Conservation (phyloP, 805 yeast genomes). For the Komagataella kurtzmanii region DNA sequence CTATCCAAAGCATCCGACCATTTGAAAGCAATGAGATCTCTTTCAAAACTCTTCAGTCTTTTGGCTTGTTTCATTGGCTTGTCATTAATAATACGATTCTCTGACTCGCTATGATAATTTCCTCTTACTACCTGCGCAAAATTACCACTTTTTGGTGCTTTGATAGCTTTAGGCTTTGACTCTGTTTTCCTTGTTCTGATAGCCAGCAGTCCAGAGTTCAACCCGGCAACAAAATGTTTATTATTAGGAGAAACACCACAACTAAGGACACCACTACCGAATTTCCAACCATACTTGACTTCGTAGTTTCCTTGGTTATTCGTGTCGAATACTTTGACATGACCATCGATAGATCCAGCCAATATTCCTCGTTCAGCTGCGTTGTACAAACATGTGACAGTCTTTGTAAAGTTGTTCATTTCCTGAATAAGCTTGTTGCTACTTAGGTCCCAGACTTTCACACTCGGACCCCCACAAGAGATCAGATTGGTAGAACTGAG, state of each 20-base stretch:
- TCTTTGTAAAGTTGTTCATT: slow-evolving; percentile 80
- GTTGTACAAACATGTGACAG: slow-evolving; percentile 73
- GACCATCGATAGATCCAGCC: slow-evolving; percentile 95
- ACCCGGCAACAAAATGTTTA: slow-evolving; percentile 85
- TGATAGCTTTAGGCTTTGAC: slow-evolving; percentile 24
- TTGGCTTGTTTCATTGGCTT: slow-evolving; percentile 34
- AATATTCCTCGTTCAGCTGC: slow-evolving; percentile 70
- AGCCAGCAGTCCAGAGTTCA: slow-evolving; percentile 78
- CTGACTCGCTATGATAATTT: slow-evolving; percentile 84
- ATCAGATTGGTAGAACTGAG: slow-evolving; percentile 64
- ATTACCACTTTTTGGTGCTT: slow-evolving; percentile 38
- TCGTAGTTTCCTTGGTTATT: slow-evolving; percentile 52
- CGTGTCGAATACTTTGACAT: slow-evolving; percentile 87
- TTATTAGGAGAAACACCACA: slow-evolving; percentile 83
- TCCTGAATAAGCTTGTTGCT: slow-evolving; percentile 61
- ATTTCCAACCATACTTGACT: slow-evolving; percentile 95
- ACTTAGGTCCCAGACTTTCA: slow-evolving; percentile 86
- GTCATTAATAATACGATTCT: slow-evolving; percentile 56
- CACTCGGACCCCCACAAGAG: slow-evolving; percentile 66
- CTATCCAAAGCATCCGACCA: slow-evolving; percentile 90
- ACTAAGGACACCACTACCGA: slow-evolving; percentile 82
- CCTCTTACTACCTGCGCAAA: slow-evolving; percentile 83
- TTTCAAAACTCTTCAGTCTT: slow-evolving; percentile 72
- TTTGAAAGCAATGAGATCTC: slow-evolving; percentile 70
- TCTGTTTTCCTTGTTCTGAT: slow-evolving; percentile 76